These are phyloP conservation scores for Eutrema yunnanense DNA, from an alignment of 345 rosid species.

Conservation along the genomic window DNA sequence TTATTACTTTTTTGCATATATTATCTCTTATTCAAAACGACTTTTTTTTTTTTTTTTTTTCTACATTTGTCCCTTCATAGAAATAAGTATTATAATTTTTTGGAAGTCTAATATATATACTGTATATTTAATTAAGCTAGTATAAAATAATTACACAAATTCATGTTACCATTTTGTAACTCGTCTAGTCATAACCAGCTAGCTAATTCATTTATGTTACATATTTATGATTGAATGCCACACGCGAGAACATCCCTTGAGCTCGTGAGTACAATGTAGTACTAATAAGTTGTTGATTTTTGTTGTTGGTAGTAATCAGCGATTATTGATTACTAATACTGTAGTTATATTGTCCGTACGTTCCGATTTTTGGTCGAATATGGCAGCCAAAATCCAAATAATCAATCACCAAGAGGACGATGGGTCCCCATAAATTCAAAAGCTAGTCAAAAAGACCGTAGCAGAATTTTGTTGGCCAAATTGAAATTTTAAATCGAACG, in stretches of 20 bases:
- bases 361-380: neutral
- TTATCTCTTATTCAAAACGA: neutral
- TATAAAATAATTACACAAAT: neutral
- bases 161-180: neutral
- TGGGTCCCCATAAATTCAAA: slow-evolving; percentile 16
- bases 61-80: neutral
- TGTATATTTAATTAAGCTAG: neutral
- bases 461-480: neutral
- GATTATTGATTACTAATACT: neutral
- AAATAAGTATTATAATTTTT: neutral
- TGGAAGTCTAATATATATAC: neutral
- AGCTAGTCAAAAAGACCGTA: slow-evolving; percentile 14
- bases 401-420: neutral
- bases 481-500: neutral
- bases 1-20: neutral
- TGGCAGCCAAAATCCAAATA: slow-evolving; percentile 16
- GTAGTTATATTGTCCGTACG: neutral
- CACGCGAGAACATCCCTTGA: slow-evolving; percentile 1
- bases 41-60: neutral
- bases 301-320: neutral
- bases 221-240: neutral
- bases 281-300: neutral
- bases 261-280: slow-evolving; percentile 5
- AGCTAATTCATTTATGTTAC: neutral
- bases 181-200: neutral